Conservation (phyloP, 139 green algal species). For the Yamagishiella unicocca region DNA sequence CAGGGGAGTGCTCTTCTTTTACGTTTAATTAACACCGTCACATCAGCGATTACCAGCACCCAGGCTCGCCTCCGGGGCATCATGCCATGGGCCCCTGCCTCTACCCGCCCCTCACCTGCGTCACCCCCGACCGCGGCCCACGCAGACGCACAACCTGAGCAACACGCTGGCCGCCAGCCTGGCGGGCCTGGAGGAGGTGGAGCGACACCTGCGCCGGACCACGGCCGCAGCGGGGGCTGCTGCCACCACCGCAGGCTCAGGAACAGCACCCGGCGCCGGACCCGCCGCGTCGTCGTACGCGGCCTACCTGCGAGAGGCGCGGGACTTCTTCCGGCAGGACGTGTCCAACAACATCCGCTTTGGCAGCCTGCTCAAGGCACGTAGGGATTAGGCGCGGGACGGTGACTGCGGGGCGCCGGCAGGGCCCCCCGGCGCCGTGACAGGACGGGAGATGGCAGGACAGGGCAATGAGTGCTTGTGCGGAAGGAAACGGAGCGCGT, state of each 20-base stretch:
- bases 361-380: conserved; percentile 65
- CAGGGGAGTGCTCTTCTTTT: no score
- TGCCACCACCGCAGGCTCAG: not conserved
- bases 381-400: no score
- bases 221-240: not conserved
- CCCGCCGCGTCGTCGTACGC: not conserved
- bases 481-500: no score
- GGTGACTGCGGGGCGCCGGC: no score
- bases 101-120: no score
- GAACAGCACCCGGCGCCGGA: not conserved
- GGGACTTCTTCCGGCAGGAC: conserved; percentile 62
- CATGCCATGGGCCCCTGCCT: no score
- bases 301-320: conserved; percentile 59
- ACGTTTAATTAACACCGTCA: no score
- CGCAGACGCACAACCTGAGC: conserved; percentile 3
- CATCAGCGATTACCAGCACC: no score
- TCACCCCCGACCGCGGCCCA: not conserved
- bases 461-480: no score
- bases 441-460: no score
- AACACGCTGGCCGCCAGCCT: conserved; percentile 38
- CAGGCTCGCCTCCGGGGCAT: no score
- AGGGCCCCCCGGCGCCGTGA: no score
- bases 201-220: conserved; percentile 28
- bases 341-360: conserved; percentile 59
- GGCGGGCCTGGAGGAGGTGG: conserved; percentile 44